These are phyloP conservation scores for Cephaloascus fragrans DNA, from an alignment of 805 yeast genomes.

Conservation along the genomic window DNA sequence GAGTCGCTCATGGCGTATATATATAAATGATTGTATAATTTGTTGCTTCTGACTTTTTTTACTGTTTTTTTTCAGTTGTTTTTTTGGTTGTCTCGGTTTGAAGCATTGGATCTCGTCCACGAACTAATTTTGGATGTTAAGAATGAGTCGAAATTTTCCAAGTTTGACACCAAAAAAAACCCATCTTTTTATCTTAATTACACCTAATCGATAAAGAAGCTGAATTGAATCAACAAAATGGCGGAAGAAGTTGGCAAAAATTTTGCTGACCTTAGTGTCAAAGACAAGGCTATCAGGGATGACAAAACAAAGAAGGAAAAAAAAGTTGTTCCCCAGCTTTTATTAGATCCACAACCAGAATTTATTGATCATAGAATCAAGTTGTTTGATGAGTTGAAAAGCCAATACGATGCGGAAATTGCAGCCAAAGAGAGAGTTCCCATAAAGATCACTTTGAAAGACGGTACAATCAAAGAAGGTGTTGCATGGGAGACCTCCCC, in stretches of 20 bases:
- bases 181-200: too few species aligned
- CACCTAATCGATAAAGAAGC: too few species aligned
- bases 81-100: too few species aligned
- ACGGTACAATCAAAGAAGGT: conserved; percentile 74
- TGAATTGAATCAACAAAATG: too few species aligned
- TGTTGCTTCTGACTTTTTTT: too few species aligned
- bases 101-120: too few species aligned
- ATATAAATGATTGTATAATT: not conserved
- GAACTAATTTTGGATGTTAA: too few species aligned
- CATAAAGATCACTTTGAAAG: conserved; percentile 75
- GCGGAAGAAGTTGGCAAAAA: conserved; percentile 37
- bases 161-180: too few species aligned
- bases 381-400: conserved; percentile 73
- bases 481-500: conserved; percentile 88
- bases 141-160: too few species aligned
- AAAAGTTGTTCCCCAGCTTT: conserved; percentile 29
- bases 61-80: too few species aligned
- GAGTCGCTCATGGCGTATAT: not conserved
- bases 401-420: conserved; percentile 62
- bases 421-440: conserved; percentile 49
- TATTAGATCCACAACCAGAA: conserved; percentile 69
- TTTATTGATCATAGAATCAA: conserved; percentile 72
- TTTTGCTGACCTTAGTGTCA: conserved; percentile 33
- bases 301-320: conserved; percentile 16
- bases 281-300: conserved; percentile 9